A percentile compares a stretch with the other conserved stretches of the same genome.
These are phyloP conservation scores for Eucalyptus dawsonii DNA, from an alignment of 345 rosid species.

Conservation along the genomic window DNA sequence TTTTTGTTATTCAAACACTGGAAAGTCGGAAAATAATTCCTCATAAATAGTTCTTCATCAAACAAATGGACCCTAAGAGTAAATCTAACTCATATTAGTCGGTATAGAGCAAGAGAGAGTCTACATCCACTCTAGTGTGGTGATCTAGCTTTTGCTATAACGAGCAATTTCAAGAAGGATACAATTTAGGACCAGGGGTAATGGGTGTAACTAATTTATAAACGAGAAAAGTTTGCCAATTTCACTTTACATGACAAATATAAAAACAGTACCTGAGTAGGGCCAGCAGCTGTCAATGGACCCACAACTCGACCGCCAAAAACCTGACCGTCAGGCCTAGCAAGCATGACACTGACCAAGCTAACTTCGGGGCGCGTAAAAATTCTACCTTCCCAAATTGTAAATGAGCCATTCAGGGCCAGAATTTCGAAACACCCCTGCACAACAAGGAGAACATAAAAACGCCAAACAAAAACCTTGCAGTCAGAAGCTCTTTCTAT, in stretches of 20 bases:
- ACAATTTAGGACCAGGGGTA: not conserved
- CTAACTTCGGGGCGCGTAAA: not conserved
- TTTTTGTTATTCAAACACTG: not conserved
- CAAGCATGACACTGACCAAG: constrained; percentile 5
- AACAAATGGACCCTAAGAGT: not conserved
- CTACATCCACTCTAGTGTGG: not conserved
- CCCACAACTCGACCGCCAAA: constrained; percentile 32
- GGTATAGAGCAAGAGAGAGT: not conserved
- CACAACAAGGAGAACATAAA: not conserved
- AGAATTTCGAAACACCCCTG: constrained; percentile 12
- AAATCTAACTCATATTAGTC: not conserved
- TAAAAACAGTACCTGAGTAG: constrained; percentile 7
- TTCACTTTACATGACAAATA: not conserved
- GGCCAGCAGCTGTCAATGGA: constrained; percentile 13
- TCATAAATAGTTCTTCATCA: not conserved
- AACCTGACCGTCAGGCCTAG: constrained; percentile 17
- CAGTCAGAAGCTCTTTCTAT: no score
- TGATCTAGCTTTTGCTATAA: not conserved
- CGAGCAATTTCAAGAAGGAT: not conserved
- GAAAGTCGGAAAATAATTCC: not conserved
- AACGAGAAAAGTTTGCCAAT: not conserved
- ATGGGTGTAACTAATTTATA: not conserved
- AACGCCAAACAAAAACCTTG: not conserved
- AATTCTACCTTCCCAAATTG: not conserved
- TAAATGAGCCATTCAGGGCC: constrained; percentile 7